Percentiles rank a stretch among this genome's conserved stretches.
Conservation (phyloP, 495 filamentous ascomycete species). For the Hypoxylon trugodes region DNA sequence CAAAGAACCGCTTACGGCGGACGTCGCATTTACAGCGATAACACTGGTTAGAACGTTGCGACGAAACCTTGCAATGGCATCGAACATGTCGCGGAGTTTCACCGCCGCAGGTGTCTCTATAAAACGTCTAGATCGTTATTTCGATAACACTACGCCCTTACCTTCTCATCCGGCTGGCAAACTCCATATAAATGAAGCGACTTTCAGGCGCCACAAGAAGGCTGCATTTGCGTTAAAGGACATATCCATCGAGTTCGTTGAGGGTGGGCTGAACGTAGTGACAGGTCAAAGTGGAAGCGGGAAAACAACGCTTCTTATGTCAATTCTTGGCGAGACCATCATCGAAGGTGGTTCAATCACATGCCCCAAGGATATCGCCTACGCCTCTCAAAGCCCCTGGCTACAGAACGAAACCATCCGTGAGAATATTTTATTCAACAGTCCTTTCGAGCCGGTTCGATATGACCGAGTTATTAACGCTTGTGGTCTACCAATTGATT, state of each 20-base stretch:
- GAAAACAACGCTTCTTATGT: constrained; percentile 69
- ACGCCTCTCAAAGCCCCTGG: constrained; percentile 65
- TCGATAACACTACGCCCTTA: constrained; percentile 51
- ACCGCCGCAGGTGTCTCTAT: constrained; percentile 55
- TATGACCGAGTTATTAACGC: constrained; percentile 69
- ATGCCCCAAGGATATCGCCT: constrained; percentile 61
- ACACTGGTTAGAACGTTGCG: constrained; percentile 54
- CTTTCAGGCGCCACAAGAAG: constrained; percentile 55
- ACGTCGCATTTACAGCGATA: constrained; percentile 58
- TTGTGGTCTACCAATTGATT: constrained; percentile 69
- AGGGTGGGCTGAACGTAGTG: constrained; percentile 61
- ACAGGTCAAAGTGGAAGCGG: constrained; percentile 67
- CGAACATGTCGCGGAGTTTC: constrained; percentile 48
- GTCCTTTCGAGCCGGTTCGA: constrained; percentile 55
- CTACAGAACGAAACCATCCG: constrained; percentile 63
- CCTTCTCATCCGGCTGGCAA: constrained; percentile 53
- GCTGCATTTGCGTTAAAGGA: constrained; percentile 56
- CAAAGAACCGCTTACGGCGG: constrained; percentile 53
- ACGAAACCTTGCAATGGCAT: constrained; percentile 53
- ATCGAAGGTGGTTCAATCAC: constrained; percentile 53
- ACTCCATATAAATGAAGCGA: constrained; percentile 50
- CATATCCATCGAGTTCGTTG: constrained; percentile 58
- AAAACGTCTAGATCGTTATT: constrained; percentile 56
- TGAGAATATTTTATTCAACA: constrained; percentile 66
- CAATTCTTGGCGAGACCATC: constrained; percentile 68